Evolutionary conservation across 768 basidiomycete species (phyloP).

Genomic region (Hygrophoropsis aurantiaca): DNA sequence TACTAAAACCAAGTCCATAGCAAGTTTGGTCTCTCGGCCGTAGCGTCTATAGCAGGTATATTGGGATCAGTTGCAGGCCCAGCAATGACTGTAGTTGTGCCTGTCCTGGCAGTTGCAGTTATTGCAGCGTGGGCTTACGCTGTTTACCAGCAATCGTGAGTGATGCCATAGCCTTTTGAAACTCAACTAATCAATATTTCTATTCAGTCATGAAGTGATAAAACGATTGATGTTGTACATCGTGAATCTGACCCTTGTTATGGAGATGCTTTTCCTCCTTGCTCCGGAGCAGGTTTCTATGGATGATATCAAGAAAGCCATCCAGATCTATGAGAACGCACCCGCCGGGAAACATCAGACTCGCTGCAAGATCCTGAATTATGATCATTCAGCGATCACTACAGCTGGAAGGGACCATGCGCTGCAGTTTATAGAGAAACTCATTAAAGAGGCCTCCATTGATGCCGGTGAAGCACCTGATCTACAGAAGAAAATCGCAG

Average conservation of each 20-base stretch:
- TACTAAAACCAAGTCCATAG: not conserved
- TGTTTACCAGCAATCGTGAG: constrained; percentile 8
- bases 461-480: no score
- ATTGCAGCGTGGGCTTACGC: constrained; percentile 1
- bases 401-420: constrained; percentile 1
- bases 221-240: constrained; percentile 24
- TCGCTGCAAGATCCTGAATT: not conserved
- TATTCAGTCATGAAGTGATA: constrained; percentile 4
- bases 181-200: not conserved
- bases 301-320: constrained; percentile 2
- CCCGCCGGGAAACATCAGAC: constrained; percentile 3
- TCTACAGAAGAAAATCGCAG: no score
- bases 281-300: constrained; percentile 3
- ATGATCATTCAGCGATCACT: not conserved
- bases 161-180: not conserved
- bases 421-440: no score
- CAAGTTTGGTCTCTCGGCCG: constrained; percentile 3
- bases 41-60: not conserved
- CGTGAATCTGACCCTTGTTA: constrained; percentile 22
- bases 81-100: constrained; percentile 1
- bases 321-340: constrained; percentile 2
- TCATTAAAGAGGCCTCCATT: no score
- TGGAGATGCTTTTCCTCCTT: constrained; percentile 17
- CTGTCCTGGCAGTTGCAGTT: not conserved
- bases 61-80: not conserved